Percentiles rank a stretch among this genome's conserved stretches.
Conservation (phyloP, 2,329 filamentous ascomycete genomes). For the Cordyceps tenuipes region DNA sequence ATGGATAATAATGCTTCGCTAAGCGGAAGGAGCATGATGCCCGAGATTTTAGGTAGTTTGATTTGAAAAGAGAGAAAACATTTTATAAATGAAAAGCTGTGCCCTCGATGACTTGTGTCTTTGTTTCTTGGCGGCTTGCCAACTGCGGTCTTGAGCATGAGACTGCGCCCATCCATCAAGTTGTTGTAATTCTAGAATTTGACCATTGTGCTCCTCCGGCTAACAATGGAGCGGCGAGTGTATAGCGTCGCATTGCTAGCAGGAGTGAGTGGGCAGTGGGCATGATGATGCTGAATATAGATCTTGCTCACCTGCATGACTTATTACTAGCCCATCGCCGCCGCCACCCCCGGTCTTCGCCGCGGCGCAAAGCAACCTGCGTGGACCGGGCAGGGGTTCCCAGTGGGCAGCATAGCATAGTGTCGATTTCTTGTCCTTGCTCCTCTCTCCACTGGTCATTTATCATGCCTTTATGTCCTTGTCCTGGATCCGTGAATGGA, state of each 20-base stretch:
- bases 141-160: background rate
- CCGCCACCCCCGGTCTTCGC: background rate
- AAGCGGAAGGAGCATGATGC: background rate
- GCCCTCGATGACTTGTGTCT: background rate
- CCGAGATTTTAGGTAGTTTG: background rate
- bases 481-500: background rate
- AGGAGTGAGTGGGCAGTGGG: background rate
- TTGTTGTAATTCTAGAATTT: too few relatives aligned
- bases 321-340: background rate
- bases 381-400: background rate
- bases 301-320: slow-evolving; percentile 1
- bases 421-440: too few relatives aligned
- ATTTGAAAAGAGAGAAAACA: background rate
- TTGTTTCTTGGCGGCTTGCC: background rate
- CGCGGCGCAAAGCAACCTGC: background rate
- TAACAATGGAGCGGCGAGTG: slow-evolving; percentile 1
- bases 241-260: background rate
- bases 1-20: slow-evolving; percentile 9
- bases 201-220: background rate
- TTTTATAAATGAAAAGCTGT: background rate
- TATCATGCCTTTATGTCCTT: background rate
- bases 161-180: too few relatives aligned
- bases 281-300: background rate
- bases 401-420: background rate
- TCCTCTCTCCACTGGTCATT: background rate